phyloP scores from a whole-genome alignment of 257 asterid genomes.

The Nicotiana obtusifolia region DNA sequence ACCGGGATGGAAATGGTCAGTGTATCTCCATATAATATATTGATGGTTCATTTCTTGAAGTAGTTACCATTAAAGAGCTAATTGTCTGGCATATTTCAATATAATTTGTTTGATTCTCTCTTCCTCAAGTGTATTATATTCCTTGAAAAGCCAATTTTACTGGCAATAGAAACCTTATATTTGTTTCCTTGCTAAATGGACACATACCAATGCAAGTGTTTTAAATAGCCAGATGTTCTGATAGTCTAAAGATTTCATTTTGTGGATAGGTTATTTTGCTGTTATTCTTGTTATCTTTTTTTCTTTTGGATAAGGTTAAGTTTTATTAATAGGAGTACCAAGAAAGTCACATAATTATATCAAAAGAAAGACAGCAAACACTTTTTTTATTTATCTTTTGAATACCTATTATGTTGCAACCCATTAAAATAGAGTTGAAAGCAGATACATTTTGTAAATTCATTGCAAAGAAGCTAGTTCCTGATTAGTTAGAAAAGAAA shows the following conservation, averaged over 20 bases:
- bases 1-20: slow-evolving; percentile 77
- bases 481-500: neutral
- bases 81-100: neutral
- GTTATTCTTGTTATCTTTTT: neutral
- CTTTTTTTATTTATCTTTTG: neutral
- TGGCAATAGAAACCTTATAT: neutral
- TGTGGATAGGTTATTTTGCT: neutral
- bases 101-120: neutral
- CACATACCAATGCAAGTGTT: neutral
- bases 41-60: neutral
- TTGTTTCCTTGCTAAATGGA: neutral
- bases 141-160: neutral
- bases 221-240: neutral
- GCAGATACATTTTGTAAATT: neutral
- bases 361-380: no score
- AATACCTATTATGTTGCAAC: neutral
- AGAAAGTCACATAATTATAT: no score
- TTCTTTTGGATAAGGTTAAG: no score
- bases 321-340: no score
- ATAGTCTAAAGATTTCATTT: neutral
- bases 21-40: neutral
- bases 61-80: neutral
- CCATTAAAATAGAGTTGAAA: neutral
- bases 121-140: neutral
- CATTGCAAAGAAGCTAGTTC: neutral